These are phyloP conservation scores for Lactarius quietus DNA, from an alignment of 768 basidiomycete genomes.

Conservation along the genomic window DNA sequence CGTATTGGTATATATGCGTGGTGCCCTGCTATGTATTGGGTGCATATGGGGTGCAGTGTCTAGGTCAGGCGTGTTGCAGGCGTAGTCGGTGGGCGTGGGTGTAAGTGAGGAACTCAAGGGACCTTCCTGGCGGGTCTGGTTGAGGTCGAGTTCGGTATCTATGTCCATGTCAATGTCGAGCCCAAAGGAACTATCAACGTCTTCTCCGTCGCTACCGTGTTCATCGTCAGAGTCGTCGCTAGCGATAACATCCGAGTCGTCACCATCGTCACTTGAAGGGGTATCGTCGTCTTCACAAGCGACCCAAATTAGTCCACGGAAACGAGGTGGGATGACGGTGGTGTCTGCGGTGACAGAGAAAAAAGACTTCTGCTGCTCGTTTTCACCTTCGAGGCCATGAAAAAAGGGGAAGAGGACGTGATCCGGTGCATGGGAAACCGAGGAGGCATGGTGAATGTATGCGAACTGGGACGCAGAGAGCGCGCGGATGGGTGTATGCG, in stretches of 20 bases:
- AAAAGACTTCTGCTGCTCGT: slow-evolving; percentile 76
- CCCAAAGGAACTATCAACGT: slow-evolving; percentile 31
- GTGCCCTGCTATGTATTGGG: slow-evolving; percentile 33
- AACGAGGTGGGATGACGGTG: slow-evolving; percentile 36
- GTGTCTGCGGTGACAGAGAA: slow-evolving; percentile 45
- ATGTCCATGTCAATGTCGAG: slow-evolving; percentile 34
- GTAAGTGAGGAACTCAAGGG: background rate
- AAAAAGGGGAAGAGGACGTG: slow-evolving; percentile 83
- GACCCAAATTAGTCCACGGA: slow-evolving; percentile 79
- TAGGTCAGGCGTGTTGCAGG: slow-evolving; percentile 25
- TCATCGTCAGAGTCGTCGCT: slow-evolving; percentile 32
- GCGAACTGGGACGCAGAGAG: slow-evolving; percentile 50
- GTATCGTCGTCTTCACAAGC: slow-evolving; percentile 63
- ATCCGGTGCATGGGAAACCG: slow-evolving; percentile 72
- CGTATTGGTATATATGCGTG: slow-evolving; percentile 27
- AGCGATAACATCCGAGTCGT: slow-evolving; percentile 29
- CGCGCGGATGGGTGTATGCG: slow-evolving; percentile 41
- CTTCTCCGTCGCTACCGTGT: slow-evolving; percentile 22
- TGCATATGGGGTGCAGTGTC: slow-evolving; percentile 47
- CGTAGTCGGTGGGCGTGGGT: slow-evolving; percentile 8
- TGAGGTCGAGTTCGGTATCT: slow-evolving; percentile 30
- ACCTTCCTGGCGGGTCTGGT: slow-evolving; percentile 15
- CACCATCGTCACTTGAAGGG: slow-evolving; percentile 32
- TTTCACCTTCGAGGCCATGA: slow-evolving; percentile 81
- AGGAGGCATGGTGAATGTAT: slow-evolving; percentile 57